Evolutionary conservation across 345 rosid species (phyloP), one percentile per base, ranked within the genome.

Genomic region (Cardamine chenopodiifolia): DNA sequence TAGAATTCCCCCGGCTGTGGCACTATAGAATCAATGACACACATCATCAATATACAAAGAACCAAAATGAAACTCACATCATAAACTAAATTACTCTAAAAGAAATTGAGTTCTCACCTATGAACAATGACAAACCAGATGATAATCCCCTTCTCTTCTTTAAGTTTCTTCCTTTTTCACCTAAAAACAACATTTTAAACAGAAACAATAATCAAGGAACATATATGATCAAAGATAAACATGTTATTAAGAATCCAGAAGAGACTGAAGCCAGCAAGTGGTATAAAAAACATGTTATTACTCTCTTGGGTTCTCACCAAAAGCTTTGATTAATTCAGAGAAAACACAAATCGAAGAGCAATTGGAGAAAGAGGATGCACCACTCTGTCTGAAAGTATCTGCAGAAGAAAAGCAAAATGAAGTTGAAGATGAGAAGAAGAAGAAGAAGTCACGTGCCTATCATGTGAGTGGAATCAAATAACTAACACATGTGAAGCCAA

Each of bases 81-180:
- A 4, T 5, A 77, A 18, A 17, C 20, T n/a, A n/a, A 13, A 31
- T 18, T 55, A 35, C 4, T n/a, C 52, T 12, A 17, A 35, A 13
- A 52, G 66, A 58, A n/a, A n/a, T n/a, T n/a, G n/a, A n/a, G n/a
- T n/a, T n/a, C n/a, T n/a, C n/a, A n/a, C 98, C 96, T 86, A 52
- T 92, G 99, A 68, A 97, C 97, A 48, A 95, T 95, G 68, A 88
- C 97, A 64, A 95, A 95, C 32, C 97, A 96, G 67, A 78, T 71
- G 8, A 95, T 85, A 67, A 95, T 89, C 50, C 99, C 97, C 77
- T 92, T 95, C 77, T 92, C 97, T 68, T 95, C 97, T 83, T 95
- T 97, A 70, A 95, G 72, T 68, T 73, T 89, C 86, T 82, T 95
- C 77, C 90, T 70, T 95, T 95, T 23, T 89, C 96, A 73, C 99